Evolutionary conservation across 2,329 filamentous ascomycete genomes (phyloP).

Genomic region (Dothistroma septosporum): DNA sequence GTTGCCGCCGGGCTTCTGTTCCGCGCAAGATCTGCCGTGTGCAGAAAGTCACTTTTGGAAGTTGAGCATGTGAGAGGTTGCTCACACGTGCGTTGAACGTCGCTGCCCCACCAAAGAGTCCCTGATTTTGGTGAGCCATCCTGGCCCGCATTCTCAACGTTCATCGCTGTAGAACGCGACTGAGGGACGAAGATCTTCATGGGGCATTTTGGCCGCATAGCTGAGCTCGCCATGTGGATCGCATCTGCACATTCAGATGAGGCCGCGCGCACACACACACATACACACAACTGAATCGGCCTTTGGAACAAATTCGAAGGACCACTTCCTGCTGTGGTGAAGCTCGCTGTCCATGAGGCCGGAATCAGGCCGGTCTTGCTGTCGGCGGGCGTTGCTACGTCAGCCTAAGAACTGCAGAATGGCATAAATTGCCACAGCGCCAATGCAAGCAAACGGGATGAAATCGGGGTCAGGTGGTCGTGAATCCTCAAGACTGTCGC

Average conservation of each 20-base stretch:
- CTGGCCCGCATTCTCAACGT: background rate
- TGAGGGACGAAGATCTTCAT: background rate
- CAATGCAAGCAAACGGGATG: background rate
- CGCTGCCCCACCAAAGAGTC: background rate
- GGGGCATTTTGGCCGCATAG: background rate
- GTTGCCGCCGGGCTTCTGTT: background rate
- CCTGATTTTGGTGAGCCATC: background rate
- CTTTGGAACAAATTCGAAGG: background rate
- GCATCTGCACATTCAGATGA: background rate
- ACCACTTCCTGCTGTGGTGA: background rate
- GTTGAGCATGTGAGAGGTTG: background rate
- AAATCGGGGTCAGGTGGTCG: background rate
- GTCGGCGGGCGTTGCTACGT: background rate
- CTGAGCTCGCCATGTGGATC: background rate
- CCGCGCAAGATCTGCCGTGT: background rate
- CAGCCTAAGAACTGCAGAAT: background rate
- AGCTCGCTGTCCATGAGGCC: background rate
- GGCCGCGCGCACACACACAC: background rate
- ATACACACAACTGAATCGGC: too few relatives aligned
- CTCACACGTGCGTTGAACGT: background rate
- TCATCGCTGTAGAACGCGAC: background rate
- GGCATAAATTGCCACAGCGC: background rate
- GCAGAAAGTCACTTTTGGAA: background rate
- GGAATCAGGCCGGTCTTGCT: background rate
- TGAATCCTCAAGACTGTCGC: background rate